These are phyloP conservation scores for Sphaerulina vaccinii DNA, from an alignment of 2,329 filamentous ascomycete species.

Conservation along the genomic window DNA sequence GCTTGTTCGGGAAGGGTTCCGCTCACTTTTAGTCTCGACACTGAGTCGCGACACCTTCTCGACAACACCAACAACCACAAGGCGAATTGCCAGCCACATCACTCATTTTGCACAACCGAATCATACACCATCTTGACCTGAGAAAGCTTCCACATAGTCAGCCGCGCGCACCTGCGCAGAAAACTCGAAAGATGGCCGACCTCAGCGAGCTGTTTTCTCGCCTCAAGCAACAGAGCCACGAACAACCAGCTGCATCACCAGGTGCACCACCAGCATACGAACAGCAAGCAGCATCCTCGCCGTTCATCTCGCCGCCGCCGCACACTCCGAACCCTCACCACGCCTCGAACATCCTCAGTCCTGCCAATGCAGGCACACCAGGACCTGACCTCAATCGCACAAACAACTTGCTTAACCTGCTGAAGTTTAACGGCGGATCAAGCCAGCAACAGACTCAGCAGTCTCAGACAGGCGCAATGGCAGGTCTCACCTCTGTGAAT, in stretches of 20 bases:
- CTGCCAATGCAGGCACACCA: slow-evolving; percentile 48
- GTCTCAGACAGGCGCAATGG: slow-evolving; percentile 36
- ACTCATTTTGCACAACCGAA: background rate
- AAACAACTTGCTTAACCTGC: slow-evolving; percentile 59
- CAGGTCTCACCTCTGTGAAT: slow-evolving; percentile 35
- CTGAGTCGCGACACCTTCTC: background rate
- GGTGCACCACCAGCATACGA: slow-evolving; percentile 46
- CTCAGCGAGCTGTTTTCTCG: slow-evolving; percentile 46
- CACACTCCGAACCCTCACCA: slow-evolving; percentile 56
- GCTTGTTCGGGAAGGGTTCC: background rate
- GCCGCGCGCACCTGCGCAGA: slow-evolving; percentile 18
- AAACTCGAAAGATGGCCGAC: slow-evolving; percentile 40
- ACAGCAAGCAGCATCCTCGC: slow-evolving; percentile 58
- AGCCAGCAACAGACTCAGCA: slow-evolving; percentile 30
- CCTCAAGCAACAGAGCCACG: slow-evolving; percentile 45
- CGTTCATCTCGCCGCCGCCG: slow-evolving; percentile 56
- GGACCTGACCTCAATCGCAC: slow-evolving; percentile 39
- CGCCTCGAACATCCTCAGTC: slow-evolving; percentile 59
- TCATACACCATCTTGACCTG: slow-evolving; percentile 2
- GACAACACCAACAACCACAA: background rate
- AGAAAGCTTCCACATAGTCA: slow-evolving; percentile 5
- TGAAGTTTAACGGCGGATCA: slow-evolving; percentile 60
- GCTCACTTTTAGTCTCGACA: background rate
- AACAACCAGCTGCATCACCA: slow-evolving; percentile 35
- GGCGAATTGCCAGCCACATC: background rate